These are phyloP conservation scores for Hirschioporus abietinus DNA, from an alignment of 768 basidiomycete genomes.

Conservation along the genomic window DNA sequence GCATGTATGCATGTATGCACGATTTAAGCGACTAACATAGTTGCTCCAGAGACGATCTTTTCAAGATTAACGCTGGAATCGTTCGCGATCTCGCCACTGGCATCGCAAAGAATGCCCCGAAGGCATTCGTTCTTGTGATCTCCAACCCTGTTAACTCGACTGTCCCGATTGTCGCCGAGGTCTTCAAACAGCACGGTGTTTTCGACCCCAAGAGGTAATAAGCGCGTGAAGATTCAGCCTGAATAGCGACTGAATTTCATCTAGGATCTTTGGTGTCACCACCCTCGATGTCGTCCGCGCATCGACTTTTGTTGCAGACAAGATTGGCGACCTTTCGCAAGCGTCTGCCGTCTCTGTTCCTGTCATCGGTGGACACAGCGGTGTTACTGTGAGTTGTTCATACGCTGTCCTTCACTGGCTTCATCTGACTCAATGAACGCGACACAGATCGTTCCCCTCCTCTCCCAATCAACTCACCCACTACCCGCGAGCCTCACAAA, in stretches of 20 bases:
- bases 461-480: constrained; percentile 82
- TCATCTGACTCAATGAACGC: background rate
- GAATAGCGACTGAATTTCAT: constrained; percentile 6
- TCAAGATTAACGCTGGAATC: constrained; percentile 99
- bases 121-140: constrained; percentile 92
- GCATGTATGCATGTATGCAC: constrained; percentile 17
- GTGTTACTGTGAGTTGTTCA: constrained; percentile 61
- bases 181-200: constrained; percentile 87
- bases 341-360: constrained; percentile 69
- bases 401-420: background rate
- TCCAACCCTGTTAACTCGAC: constrained; percentile 99
- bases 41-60: constrained; percentile 75
- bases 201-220: constrained; percentile 87
- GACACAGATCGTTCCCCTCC: constrained; percentile 79
- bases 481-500: constrained; percentile 54
- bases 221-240: background rate
- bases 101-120: constrained; percentile 77
- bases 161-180: constrained; percentile 93
- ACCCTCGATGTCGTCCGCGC: constrained; percentile 97
- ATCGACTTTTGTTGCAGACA: constrained; percentile 90
- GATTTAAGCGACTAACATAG: constrained; percentile 11
- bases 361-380: constrained; percentile 93
- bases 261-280: constrained; percentile 93
- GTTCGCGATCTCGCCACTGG: constrained; percentile 89
- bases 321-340: constrained; percentile 57